phyloP scores from a whole-genome alignment of 1,139 yeast genomes.

The Diutina rugosa region DNA sequence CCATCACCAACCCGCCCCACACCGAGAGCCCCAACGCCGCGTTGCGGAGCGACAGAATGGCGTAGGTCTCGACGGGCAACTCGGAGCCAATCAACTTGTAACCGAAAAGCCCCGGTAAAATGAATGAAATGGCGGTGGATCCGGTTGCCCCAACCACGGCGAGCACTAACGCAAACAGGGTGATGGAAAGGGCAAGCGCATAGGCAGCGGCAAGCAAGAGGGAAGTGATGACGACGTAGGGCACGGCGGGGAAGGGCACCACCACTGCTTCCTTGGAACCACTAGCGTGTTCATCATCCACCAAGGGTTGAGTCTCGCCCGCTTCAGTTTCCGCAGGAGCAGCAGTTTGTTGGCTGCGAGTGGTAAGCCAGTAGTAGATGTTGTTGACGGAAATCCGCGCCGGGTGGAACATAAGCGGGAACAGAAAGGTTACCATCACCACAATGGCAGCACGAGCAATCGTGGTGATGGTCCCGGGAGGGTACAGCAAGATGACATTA shows the following conservation, averaged over 20 bases:
- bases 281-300: constrained; percentile 4
- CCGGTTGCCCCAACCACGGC: constrained; percentile 53
- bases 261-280: constrained; percentile 8
- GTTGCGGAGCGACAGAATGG: neutral
- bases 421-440: constrained; percentile 72
- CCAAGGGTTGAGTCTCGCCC: constrained; percentile 8
- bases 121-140: constrained; percentile 45
- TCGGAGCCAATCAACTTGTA: constrained; percentile 26
- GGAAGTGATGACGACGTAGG: constrained; percentile 37
- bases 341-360: neutral
- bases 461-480: constrained; percentile 34
- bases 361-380: constrained; percentile 37
- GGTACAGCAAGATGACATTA: constrained; percentile 64
- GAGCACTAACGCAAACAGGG: constrained; percentile 42
- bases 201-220: constrained; percentile 31
- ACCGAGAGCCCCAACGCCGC: constrained; percentile 16
- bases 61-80: neutral
- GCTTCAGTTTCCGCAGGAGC: neutral
- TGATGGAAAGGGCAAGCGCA: constrained; percentile 27
- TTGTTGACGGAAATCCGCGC: constrained; percentile 78
- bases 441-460: constrained; percentile 70
- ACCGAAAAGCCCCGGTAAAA: constrained; percentile 47
- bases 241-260: constrained; percentile 38
- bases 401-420: constrained; percentile 90
- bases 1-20: constrained; percentile 32